Conservation (phyloP, 140 eudicot genomes). For the Ambrosia hybrid region DNA sequence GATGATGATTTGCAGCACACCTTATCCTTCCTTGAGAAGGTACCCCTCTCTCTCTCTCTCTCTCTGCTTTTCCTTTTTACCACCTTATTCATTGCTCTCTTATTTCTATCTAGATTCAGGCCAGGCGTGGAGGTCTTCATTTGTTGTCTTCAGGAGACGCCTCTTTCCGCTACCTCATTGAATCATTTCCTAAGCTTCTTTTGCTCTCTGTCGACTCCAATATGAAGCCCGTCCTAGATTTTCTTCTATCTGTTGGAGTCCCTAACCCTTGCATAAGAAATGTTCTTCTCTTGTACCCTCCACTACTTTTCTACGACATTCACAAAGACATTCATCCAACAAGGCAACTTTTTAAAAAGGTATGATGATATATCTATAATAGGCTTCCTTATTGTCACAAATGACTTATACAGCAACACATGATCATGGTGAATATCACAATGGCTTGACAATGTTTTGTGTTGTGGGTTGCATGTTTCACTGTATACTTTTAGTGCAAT, state of each 20-base stretch:
- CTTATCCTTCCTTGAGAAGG: slow-evolving; percentile 86
- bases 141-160: slow-evolving; percentile 54
- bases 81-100: not conserved
- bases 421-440: not conserved
- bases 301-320: slow-evolving; percentile 61
- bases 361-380: slow-evolving; percentile 20
- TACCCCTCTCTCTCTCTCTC: too few relatives aligned
- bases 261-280: slow-evolving; percentile 45
- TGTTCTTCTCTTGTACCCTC: slow-evolving; percentile 66
- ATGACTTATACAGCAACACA: not conserved
- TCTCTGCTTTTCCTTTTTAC: slow-evolving; percentile 7
- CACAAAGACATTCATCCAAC: slow-evolving; percentile 63
- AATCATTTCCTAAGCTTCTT: slow-evolving; percentile 89
- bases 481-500: not conserved
- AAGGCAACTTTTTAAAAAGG: slow-evolving; percentile 53
- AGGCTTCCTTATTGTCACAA: not conserved
- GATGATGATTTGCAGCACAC: slow-evolving; percentile 91
- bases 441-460: not conserved
- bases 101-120: slow-evolving; percentile 56
- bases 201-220: slow-evolving; percentile 55
- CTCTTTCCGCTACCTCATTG: slow-evolving; percentile 64
- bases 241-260: slow-evolving; percentile 57
- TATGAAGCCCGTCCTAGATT: slow-evolving; percentile 52
- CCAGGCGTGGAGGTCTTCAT: slow-evolving; percentile 84
- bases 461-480: not conserved